Conservation (phyloP, 2,329 filamentous ascomycete species). For the Colletotrichum theobromicola region DNA sequence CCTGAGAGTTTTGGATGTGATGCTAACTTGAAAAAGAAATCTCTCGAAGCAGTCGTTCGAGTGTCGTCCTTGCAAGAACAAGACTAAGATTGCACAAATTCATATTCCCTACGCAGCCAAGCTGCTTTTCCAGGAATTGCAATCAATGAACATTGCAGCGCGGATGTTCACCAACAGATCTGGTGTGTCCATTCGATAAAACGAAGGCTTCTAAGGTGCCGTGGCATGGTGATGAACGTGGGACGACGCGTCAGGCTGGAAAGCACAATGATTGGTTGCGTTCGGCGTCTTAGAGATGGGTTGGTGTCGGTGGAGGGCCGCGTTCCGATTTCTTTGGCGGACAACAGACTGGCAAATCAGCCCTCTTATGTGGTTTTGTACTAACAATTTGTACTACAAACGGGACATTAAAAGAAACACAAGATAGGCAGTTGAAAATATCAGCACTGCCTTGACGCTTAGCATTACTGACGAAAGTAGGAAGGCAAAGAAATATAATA, state of each 20-base stretch:
- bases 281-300: conserved; percentile 7
- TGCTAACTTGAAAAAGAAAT: conserved; percentile 65
- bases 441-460: too few relatives aligned
- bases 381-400: conserved; percentile 13
- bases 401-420: neutral
- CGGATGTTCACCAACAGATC: conserved; percentile 94
- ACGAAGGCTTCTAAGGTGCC: neutral
- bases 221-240: neutral
- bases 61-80: conserved; percentile 98
- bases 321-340: neutral
- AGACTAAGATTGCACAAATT: conserved; percentile 97
- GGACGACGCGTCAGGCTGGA: neutral
- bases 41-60: conserved; percentile 96
- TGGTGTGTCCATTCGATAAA: conserved; percentile 72
- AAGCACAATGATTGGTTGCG: neutral
- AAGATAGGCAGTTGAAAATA: neutral
- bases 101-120: conserved; percentile 98
- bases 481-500: neutral
- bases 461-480: neutral
- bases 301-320: neutral
- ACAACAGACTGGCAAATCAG: neutral
- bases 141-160: conserved; percentile 97
- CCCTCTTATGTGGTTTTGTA: neutral
- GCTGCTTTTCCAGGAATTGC: conserved; percentile 96
- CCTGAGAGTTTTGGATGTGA: neutral